phyloP scores from a whole-genome alignment of 2,329 filamentous ascomycete genomes.

The Neoarthrinium moseri region DNA sequence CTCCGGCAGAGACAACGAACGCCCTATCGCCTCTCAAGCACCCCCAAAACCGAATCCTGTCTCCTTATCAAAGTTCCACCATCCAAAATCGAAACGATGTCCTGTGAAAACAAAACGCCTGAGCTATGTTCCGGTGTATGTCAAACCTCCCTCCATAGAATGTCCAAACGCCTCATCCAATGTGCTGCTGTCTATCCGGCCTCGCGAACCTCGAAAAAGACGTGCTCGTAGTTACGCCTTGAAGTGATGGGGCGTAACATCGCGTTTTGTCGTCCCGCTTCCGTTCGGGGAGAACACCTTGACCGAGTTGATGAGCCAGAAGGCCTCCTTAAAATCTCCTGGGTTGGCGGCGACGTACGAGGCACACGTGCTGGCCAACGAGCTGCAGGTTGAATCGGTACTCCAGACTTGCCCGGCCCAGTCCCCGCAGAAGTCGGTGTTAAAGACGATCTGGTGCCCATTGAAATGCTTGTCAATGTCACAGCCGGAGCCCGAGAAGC shows the following conservation, averaged over 20 bases:
- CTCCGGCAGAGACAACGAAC: no score
- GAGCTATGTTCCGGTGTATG: no score
- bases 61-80: no score
- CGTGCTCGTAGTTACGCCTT: neutral
- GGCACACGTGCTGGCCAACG: slow-evolving; percentile 63
- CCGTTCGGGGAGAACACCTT: slow-evolving; percentile 52
- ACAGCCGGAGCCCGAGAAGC: slow-evolving; percentile 67
- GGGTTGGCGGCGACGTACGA: slow-evolving; percentile 73
- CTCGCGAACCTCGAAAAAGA: no score
- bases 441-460: slow-evolving; percentile 73
- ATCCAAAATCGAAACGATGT: no score
- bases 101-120: no score
- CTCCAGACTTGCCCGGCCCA: slow-evolving; percentile 78
- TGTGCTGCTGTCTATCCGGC: no score
- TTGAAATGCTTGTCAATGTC: slow-evolving; percentile 69
- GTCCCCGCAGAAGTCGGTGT: slow-evolving; percentile 83
- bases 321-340: slow-evolving; percentile 66
- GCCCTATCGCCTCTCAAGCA: no score
- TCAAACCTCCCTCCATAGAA: no score
- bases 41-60: no score
- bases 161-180: neutral
- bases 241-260: neutral
- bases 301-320: slow-evolving; percentile 74
- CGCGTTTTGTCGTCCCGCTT: slow-evolving; percentile 1
- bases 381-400: slow-evolving; percentile 53